Evolutionary conservation across 1,139 yeast species (phyloP).

Genomic region (Kodamaea alishanica): DNA sequence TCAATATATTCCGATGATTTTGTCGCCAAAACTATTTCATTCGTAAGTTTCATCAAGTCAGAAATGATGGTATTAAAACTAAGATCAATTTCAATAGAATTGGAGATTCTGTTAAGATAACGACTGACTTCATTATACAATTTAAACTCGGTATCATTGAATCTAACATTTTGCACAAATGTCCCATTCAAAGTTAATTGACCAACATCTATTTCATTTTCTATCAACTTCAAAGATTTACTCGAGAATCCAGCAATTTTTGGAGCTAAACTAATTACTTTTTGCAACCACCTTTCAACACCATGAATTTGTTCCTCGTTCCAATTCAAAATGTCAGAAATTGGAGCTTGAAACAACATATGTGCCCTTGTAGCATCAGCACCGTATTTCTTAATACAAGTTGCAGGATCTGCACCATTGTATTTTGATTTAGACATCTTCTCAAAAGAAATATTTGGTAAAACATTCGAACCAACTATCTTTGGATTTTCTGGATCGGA

Average conservation of each 20-base stretch:
- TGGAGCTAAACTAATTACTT: constrained; percentile 44
- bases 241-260: neutral
- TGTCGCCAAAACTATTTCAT: constrained; percentile 41
- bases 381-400: constrained; percentile 75
- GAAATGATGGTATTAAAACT: constrained; percentile 83
- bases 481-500: constrained; percentile 38
- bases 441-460: constrained; percentile 62
- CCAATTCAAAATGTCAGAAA: constrained; percentile 80
- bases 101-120: constrained; percentile 49
- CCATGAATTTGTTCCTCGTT: constrained; percentile 86
- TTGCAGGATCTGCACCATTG: constrained; percentile 89
- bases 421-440: constrained; percentile 96
- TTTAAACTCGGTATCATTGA: constrained; percentile 46
- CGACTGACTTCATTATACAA: constrained; percentile 57
- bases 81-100: constrained; percentile 55
- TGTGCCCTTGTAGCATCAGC: constrained; percentile 96
- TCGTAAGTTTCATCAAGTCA: constrained; percentile 84
- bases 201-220: neutral
- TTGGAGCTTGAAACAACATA: constrained; percentile 89
- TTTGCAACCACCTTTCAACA: constrained; percentile 77
- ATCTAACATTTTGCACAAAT: constrained; percentile 13
- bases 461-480: constrained; percentile 47
- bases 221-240: neutral
- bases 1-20: constrained; percentile 25
- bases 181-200: constrained; percentile 24